Evolutionary conservation across 1,139 yeast genomes (phyloP), one percentile per base, ranked within the genome.

Genomic region (Sugiyamaella xylanicola): DNA sequence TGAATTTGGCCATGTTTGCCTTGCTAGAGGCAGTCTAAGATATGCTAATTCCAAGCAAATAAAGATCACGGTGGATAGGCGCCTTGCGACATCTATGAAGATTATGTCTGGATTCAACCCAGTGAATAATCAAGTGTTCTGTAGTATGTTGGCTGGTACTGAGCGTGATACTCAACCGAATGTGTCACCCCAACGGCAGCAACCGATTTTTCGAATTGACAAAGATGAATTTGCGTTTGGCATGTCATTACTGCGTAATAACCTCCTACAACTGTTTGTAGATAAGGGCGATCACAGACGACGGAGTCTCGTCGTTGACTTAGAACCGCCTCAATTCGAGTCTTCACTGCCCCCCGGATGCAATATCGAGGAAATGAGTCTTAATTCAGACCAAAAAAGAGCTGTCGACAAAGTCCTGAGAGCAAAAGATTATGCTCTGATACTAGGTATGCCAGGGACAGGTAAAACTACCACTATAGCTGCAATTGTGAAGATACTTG

Each of bases 391-490:
- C 64, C 99, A 93, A 67, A 60, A 74, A 3, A 63, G 60, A 1
- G 98, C 98, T 0, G 77, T 93, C 45, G 78, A 82, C 11, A 80
- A 78, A 61, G 90, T 84, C 0, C 68, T 90, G 53, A 69, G 78
- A 17, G 80, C 95, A 0, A 72, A 85, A 51, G 96, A 92, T 67
- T 93, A 88, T 68, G 77, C 93, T 1, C 75, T 93, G 61, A 81
- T 93, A 35, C 73, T 92, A 56, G 99, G 99, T 1, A 93, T 95
- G 99, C 99, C 99, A 0, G 99, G 99, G 1, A 93, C 99, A 0
- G 99, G 99, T 15, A 93, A 95, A 68, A 93, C 99, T 0, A 92
- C 98, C 0, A 87, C 92, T 0, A 89, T 93, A 57, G 89, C 95
- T 0, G 85, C 86, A 48, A 69, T 93, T 15, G 86, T 92, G 46